Conservation (phyloP, 2,329 filamentous ascomycete genomes). For the Periglandula ipomoeae region DNA sequence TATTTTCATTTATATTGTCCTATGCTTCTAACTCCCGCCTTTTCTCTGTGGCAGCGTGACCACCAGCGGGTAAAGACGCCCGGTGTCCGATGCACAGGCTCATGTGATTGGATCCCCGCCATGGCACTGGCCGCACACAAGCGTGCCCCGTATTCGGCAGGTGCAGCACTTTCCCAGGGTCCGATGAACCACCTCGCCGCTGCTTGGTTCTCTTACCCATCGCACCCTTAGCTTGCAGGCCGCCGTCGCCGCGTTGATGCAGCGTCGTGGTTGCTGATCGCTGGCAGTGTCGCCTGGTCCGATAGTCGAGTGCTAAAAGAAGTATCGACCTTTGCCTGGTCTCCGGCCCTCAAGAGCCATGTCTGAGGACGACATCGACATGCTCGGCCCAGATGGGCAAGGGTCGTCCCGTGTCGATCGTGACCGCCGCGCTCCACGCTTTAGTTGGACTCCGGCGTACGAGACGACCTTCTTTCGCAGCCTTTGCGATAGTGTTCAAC, state of each 20-base stretch:
- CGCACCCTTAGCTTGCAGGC: conserved; percentile 4
- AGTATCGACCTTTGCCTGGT: not conserved
- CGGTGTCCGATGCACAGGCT: not conserved
- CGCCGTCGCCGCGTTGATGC: conserved; percentile 6
- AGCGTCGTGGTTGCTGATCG: conserved; percentile 6
- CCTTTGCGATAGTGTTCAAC: conserved; percentile 48
- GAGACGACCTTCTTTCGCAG: conserved; percentile 53
- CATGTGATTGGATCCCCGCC: conserved; percentile 5
- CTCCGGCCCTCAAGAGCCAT: conserved; percentile 14
- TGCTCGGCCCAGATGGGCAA: conserved; percentile 26
- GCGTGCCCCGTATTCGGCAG: conserved; percentile 1
- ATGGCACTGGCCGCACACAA: not conserved
- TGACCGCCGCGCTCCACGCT: conserved; percentile 39
- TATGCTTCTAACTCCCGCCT: too few relatives aligned
- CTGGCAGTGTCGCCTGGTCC: conserved; percentile 2
- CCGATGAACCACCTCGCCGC: not conserved
- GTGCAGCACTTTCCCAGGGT: conserved; percentile 1
- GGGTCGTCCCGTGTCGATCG: conserved; percentile 25
- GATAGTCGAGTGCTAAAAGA: not conserved
- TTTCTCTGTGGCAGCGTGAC: too few relatives aligned
- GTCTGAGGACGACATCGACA: conserved; percentile 31
- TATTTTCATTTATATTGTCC: not conserved
- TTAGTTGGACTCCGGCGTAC: conserved; percentile 51
- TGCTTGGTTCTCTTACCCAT: not conserved
- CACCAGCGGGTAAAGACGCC: too few relatives aligned